A percentile compares a stretch with the other conserved stretches of the same genome.
Evolutionary conservation across 257 asterid species (phyloP).

Genomic region (Eustoma russellianum): DNA sequence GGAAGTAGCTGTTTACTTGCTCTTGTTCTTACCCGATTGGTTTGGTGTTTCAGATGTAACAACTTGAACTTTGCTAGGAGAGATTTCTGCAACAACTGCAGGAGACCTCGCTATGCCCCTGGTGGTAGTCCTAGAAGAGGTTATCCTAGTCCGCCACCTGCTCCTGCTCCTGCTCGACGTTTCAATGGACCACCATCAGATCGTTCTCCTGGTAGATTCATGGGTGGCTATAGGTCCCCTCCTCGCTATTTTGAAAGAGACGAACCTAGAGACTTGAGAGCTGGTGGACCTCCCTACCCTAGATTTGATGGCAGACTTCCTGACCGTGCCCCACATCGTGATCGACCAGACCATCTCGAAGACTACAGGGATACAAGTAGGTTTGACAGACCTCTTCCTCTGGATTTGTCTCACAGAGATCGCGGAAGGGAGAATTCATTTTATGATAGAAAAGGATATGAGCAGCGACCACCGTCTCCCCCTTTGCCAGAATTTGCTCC

Average conservation of each 20-base stretch:
- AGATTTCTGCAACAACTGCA: constrained; percentile 81
- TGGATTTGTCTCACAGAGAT: constrained; percentile 55
- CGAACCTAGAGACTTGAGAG: constrained; percentile 54
- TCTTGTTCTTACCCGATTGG: constrained; percentile 4
- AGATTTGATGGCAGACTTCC: constrained; percentile 55
- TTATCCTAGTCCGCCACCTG: constrained; percentile 38
- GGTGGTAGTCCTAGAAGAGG: constrained; percentile 56
- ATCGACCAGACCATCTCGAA: constrained; percentile 34
- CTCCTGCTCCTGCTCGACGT: constrained; percentile 38
- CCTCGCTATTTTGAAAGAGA: constrained; percentile 72
- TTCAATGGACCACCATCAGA: constrained; percentile 24
- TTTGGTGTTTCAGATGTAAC: constrained; percentile 48
- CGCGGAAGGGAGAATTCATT: constrained; percentile 51
- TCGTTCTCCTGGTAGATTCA: constrained; percentile 48
- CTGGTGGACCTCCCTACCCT: constrained; percentile 34
- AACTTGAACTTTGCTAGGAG: constrained; percentile 90
- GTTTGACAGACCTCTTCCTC: constrained; percentile 41
- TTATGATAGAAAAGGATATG: constrained; percentile 42
- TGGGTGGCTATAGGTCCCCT: constrained; percentile 56
- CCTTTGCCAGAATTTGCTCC: constrained; percentile 28
- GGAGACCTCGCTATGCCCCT: constrained; percentile 52
- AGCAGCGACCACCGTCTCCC: constrained; percentile 55
- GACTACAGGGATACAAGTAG: constrained; percentile 44
- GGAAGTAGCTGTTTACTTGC: background rate
- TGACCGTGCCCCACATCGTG: constrained; percentile 39